Evolutionary conservation across 192 early-diverging fungal genomes (phyloP), one percentile per base, ranked within the genome.

Genomic region (Helicostylum pulchrum): DNA sequence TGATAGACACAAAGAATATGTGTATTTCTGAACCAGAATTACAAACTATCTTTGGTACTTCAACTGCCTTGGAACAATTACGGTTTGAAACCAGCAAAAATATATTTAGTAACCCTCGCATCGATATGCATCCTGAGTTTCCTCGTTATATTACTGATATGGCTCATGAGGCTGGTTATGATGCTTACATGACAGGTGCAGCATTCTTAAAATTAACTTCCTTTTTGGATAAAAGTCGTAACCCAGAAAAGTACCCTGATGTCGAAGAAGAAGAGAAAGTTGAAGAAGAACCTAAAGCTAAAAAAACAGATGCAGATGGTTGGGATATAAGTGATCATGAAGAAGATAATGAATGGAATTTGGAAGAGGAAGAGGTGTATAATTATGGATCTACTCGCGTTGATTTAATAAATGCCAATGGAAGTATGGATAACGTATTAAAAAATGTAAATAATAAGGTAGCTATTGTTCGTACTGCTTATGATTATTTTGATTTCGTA

Each of bases 111-210:
- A 70, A 66, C 10, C 74, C 74, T 39, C 75, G 78, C 66, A 52
- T 78, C 78, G 74, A 76, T 17, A 46, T 59, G 30, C 62, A 71
- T 42, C 56, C 61, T 48, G 62, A 44, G 23, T 71, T 61, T 55
- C 45, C 66, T 31, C 60, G 62, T 26, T 76, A 76, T 54, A 54
- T 73, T 36, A 62, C 72, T 9, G 66, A 73, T 1, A 80, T 73
- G 45, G 84, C 84, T 69, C 96, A 98, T 68, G 96, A 98, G 64
- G 96, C 96, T 26, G 96, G 91, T 7, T 98, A 88, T 64, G 96
- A 98, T 70, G 92, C 94, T 1, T 96, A 89, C 66, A 83, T 89
- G 44, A 98, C 96, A 6, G 96, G 96, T 7, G 79, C 83, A 15
- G 80, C 84, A 0, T 95, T 94, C 67, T 72, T 92, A 39, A 80